A percentile compares a stretch with the other conserved stretches of the same genome.
These are phyloP conservation scores for Dipteronia sinensis DNA, from an alignment of 345 rosid genomes.

Conservation along the genomic window DNA sequence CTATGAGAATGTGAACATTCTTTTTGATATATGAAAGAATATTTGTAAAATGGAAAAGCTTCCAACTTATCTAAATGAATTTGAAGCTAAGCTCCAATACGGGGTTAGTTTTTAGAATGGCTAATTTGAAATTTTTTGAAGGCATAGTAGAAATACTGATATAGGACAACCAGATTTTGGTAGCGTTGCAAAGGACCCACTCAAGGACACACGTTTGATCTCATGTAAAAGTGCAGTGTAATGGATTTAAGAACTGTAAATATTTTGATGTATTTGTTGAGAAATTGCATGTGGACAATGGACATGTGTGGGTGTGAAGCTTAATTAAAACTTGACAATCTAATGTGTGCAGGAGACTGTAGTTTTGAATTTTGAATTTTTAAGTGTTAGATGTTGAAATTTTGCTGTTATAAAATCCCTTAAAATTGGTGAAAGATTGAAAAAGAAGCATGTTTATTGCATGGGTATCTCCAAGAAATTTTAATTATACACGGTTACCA, in stretches of 20 bases:
- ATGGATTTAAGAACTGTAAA: background rate
- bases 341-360: background rate
- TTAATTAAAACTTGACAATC: background rate
- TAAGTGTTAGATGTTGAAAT: background rate
- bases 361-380: background rate
- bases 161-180: background rate
- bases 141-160: background rate
- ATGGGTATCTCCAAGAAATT: background rate
- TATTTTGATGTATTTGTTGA: background rate
- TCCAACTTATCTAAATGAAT: background rate
- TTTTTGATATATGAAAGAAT: no score
- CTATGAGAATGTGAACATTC: background rate
- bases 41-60: background rate
- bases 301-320: background rate
- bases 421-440: background rate
- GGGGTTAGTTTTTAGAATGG: background rate
- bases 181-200: background rate
- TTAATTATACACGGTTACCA: background rate
- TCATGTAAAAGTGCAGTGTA: background rate
- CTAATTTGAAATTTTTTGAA: background rate
- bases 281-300: background rate
- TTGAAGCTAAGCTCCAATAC: background rate
- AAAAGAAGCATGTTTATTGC: background rate
- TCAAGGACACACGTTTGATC: background rate
- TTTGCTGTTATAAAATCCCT: background rate